Conservation (phyloP, 1,284 basidiomycete species). For the Neonothopanus nambi region DNA sequence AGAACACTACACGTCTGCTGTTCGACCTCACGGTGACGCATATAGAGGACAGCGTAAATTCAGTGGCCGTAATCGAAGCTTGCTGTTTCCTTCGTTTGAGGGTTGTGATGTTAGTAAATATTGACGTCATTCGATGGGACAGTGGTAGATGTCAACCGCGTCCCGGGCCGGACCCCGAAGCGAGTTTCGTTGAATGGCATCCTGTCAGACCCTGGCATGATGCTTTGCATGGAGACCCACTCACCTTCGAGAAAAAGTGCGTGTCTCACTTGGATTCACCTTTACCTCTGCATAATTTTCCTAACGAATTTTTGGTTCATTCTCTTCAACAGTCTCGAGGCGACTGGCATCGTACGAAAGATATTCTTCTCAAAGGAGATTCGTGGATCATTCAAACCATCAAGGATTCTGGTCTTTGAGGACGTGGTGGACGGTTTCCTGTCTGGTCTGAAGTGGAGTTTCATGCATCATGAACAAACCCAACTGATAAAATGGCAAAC, state of each 20-base stretch:
- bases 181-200: no score
- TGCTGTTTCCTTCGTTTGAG: no score
- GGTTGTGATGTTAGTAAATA: no score
- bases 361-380: slow-evolving; percentile 93
- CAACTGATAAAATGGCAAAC: slow-evolving; percentile 92
- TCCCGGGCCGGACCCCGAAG: no score
- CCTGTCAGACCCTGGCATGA: no score
- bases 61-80: no score
- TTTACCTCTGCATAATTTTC: slow-evolving; percentile 6
- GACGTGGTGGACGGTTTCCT: slow-evolving; percentile 96
- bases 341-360: slow-evolving; percentile 98
- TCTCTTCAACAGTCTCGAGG: slow-evolving; percentile 68
- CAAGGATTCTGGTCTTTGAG: slow-evolving; percentile 95
- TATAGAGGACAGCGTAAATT: no score
- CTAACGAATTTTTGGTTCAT: neutral
- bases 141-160: no score
- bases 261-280: slow-evolving; percentile 23
- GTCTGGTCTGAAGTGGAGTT: slow-evolving; percentile 96
- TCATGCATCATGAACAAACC: slow-evolving; percentile 99
- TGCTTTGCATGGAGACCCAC: no score
- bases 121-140: no score
- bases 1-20: no score
- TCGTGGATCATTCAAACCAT: slow-evolving; percentile 97
- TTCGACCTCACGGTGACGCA: no score
- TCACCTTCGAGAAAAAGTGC: slow-evolving; percentile 77